phyloP scores from a whole-genome alignment of 176 grass and related monocot genomes.

The Pontederia paniculata region DNA sequence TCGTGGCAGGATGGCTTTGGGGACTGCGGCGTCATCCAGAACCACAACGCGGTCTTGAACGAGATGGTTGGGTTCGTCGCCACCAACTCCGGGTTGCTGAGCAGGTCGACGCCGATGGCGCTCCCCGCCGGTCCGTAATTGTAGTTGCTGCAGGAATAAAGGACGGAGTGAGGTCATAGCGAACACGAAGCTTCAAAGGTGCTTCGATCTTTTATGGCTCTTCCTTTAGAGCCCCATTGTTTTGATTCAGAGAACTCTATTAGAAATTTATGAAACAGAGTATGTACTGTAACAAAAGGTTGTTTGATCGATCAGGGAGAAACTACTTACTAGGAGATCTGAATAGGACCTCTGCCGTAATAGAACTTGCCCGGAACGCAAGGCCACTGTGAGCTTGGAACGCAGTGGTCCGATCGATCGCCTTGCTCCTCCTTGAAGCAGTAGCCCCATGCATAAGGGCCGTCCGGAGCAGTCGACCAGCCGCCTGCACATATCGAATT shows the following conservation, averaged over 20 bases:
- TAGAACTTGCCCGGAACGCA: neutral
- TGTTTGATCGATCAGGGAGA: neutral
- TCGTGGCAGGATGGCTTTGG: conserved; percentile 40
- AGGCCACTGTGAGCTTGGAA: neutral
- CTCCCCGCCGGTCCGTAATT: conserved; percentile 44
- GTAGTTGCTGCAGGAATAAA: conserved; percentile 35
- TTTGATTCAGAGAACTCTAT: neutral
- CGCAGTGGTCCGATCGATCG: neutral
- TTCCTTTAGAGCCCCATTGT: no score
- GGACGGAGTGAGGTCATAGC: no score
- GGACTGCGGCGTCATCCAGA: conserved; percentile 40
- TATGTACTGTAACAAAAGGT: neutral
- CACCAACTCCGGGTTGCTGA: conserved; percentile 50
- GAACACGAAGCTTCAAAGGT: no score
- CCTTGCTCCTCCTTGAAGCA: neutral
- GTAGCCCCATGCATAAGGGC: conserved; percentile 3
- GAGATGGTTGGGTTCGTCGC: conserved; percentile 26
- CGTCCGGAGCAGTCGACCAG: neutral
- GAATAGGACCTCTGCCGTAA: neutral
- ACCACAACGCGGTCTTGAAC: conserved; percentile 54
- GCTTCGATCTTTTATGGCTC: no score
- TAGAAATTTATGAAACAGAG: neutral
- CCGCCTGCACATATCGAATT: neutral
- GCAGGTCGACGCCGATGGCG: conserved; percentile 30
- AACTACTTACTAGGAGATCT: neutral